Evolutionary conservation across 352 stramenopile species (phyloP), one percentile per base, ranked within the genome.

Genomic region (Phytophthora fragariaefolia): DNA sequence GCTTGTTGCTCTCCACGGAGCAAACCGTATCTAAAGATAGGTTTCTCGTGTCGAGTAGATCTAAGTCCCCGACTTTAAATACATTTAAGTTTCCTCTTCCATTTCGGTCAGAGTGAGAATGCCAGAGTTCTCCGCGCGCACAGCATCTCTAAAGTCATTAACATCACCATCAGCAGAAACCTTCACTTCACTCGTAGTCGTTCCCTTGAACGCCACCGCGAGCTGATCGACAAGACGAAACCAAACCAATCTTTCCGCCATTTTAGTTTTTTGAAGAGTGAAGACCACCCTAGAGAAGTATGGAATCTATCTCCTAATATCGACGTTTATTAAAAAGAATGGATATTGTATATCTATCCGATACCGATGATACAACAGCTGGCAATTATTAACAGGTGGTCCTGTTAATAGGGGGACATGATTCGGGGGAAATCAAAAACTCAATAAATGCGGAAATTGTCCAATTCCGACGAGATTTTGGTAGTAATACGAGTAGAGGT

Each of bases 1-100:
- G 5, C 32, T 69, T 69, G 61, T 49, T 62, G 30, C 34, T 63
- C n/a, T 36, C 32, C 5, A 43, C 46, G 9, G 20, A 30, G 22
- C 22, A 49, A 34, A 55, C 45, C 13, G 56, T 48, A 23, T 32
- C 47, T 15, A 56, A 23, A 13, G 56, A 32, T 63, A 63, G 23
- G 45, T 56, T 56, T 24, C 23, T 63, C 49, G 56, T 56, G 17
- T 63, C 27, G 1, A 47, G 18, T 28, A 57, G 28, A 6, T 30
- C 49, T 46, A 57, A 57, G 1, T 46, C 30, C 49, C 2, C n/a
- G n/a, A n/a, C n/a, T n/a, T 45, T 57, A 57, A 46, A 57, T 20
- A 57, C 18, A 18, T 32, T 57, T 20, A 57, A 12, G 9, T 57
- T 46, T 57, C 12, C 49, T 46, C 49, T 57, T 46, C 30, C 20